phyloP scores from a whole-genome alignment of 306 rosid species.

The Rosa persica region DNA sequence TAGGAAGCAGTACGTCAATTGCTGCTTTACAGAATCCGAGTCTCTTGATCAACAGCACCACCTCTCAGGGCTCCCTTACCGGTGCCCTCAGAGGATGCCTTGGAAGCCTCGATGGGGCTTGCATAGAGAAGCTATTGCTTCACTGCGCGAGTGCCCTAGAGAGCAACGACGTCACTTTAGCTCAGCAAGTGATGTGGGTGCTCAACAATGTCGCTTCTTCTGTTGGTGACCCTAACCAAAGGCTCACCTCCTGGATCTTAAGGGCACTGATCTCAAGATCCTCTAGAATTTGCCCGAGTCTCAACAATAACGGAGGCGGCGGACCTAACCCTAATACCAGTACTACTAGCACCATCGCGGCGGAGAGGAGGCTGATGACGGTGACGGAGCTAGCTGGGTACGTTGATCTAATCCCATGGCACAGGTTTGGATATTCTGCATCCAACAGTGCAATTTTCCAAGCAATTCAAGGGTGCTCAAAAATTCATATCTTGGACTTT shows the following conservation, averaged over 20 bases:
- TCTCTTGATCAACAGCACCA: slow-evolving; percentile 39
- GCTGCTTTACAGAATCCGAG: slow-evolving; percentile 66
- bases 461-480: slow-evolving; percentile 57
- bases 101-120: slow-evolving; percentile 84
- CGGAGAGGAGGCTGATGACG: slow-evolving; percentile 60
- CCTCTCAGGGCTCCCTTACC: slow-evolving; percentile 43
- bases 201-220: slow-evolving; percentile 90
- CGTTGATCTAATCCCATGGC: slow-evolving; percentile 96
- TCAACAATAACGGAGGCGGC: slow-evolving; percentile 40
- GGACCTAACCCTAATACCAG: slow-evolving; percentile 11
- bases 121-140: slow-evolving; percentile 81
- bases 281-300: slow-evolving; percentile 60
- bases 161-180: slow-evolving; percentile 77
- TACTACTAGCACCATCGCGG: slow-evolving; percentile 32
- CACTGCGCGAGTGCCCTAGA: slow-evolving; percentile 93
- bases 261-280: slow-evolving; percentile 85
- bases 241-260: slow-evolving; percentile 89
- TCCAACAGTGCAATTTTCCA: slow-evolving; percentile 74
- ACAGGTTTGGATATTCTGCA: slow-evolving; percentile 82
- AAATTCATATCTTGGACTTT: slow-evolving; percentile 79
- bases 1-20: slow-evolving; percentile 41
- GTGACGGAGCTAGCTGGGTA: slow-evolving; percentile 90
- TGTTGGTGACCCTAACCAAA: slow-evolving; percentile 81
- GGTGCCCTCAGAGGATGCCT: slow-evolving; percentile 78
- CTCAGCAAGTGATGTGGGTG: slow-evolving; percentile 99